A percentile compares a stretch with the other conserved stretches of the same genome.
phyloP scores from a whole-genome alignment of 2,329 filamentous ascomycete species.

The Fusarium sp. region DNA sequence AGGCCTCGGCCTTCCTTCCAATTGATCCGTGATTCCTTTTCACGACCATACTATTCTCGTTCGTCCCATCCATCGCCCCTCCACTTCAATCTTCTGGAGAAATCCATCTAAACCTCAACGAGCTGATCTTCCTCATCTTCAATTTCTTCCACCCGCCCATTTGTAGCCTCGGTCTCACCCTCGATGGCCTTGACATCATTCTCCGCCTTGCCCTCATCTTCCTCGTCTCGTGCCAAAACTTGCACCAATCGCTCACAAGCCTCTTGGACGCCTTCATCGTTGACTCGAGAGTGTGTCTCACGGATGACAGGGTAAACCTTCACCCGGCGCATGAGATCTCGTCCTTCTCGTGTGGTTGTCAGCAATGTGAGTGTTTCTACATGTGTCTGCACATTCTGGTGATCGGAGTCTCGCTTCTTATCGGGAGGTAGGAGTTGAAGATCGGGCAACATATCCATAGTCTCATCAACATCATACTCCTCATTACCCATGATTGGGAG shows the following conservation, averaged over 20 bases:
- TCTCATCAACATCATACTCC: slow-evolving; percentile 89
- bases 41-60: background rate
- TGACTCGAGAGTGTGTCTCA: slow-evolving; percentile 83
- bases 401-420: slow-evolving; percentile 85
- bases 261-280: slow-evolving; percentile 84
- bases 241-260: slow-evolving; percentile 92
- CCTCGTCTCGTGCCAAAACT: slow-evolving; percentile 85
- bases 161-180: slow-evolving; percentile 57
- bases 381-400: slow-evolving; percentile 84
- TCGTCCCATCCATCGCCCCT: background rate
- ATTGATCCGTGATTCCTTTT: background rate
- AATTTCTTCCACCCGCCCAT: slow-evolving; percentile 58
- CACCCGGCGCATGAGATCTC: slow-evolving; percentile 79
- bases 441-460: slow-evolving; percentile 87
- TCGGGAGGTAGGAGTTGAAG: slow-evolving; percentile 90
- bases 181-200: slow-evolving; percentile 52
- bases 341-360: slow-evolving; percentile 80
- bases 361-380: slow-evolving; percentile 89
- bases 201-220: slow-evolving; percentile 53
- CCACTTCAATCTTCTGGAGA: too few species aligned
- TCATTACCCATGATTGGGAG: slow-evolving; percentile 90
- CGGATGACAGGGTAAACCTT: slow-evolving; percentile 92
- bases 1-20: background rate
- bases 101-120: slow-evolving; percentile 62
- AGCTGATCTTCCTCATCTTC: slow-evolving; percentile 67